Evolutionary conservation across 305 asterid species (phyloP).

Genomic region (Rubia tinctorum): DNA sequence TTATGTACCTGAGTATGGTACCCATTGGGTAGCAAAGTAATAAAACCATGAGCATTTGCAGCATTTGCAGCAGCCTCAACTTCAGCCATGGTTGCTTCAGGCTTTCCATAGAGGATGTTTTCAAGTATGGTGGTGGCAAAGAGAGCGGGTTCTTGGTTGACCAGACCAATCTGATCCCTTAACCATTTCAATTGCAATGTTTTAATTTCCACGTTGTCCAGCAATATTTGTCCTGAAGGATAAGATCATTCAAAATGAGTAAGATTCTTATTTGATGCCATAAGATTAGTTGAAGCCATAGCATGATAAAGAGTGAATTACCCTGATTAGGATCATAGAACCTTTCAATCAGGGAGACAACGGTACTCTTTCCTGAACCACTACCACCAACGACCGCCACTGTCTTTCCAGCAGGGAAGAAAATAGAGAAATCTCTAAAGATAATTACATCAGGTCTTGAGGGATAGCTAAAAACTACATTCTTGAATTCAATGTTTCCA

Average conservation of each 20-base stretch:
- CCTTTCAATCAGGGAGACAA: conserved; percentile 85
- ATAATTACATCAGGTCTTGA: conserved; percentile 93
- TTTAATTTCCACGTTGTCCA: conserved; percentile 81
- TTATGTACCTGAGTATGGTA: conserved; percentile 79
- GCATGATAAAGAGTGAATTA: conserved; percentile 23
- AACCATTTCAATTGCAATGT: conserved; percentile 86
- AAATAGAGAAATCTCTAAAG: conserved; percentile 85
- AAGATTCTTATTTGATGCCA: neutral
- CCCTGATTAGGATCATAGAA: conserved; percentile 95
- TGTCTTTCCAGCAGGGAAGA: conserved; percentile 95
- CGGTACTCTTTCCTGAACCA: conserved; percentile 98
- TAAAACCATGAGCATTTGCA: conserved; percentile 91
- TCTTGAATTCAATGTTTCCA: conserved; percentile 88
- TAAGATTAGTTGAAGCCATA: neutral
- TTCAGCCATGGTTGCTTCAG: conserved; percentile 89
- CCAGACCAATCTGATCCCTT: conserved; percentile 92
- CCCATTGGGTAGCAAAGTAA: conserved; percentile 89
- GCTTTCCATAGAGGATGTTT: conserved; percentile 89
- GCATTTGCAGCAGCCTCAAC: conserved; percentile 96
- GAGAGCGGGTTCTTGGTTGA: conserved; percentile 98
- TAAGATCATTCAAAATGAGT: conserved; percentile 2
- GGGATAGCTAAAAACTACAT: conserved; percentile 90
- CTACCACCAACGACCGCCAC: conserved; percentile 99
- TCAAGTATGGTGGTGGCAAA: conserved; percentile 97
- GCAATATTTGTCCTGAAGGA: conserved; percentile 70